Evolutionary conservation across 2,329 filamentous ascomycete species (phyloP), one percentile per base, ranked within the genome.

Genomic region (Monosporascus sp.): DNA sequence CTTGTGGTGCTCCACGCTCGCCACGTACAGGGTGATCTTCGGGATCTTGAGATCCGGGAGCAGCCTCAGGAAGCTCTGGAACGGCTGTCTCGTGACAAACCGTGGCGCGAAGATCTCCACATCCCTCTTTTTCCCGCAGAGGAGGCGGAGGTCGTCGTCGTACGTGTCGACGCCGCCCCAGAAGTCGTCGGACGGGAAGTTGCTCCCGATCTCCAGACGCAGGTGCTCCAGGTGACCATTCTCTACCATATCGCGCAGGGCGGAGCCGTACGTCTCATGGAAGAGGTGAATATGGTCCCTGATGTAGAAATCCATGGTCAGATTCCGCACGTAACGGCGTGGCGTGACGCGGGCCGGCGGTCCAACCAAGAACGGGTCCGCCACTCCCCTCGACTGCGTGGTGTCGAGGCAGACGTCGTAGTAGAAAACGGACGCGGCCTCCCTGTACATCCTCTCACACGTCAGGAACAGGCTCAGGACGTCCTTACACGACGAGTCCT

Each of bases 61-160:
- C 27, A 67, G 63, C n/a, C 48, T 57, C 2, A 66, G 56, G 44
- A 68, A 66, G 45, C 52, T 54, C 48, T 68, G 65, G n/a, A 68
- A 68, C 7, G 60, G 59, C 14, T 54, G 36, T 11, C 49, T 54
- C 8, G 59, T 60, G 18, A 67, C 56, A 35, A 64, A 63, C 2
- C 55, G 52, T 3, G 65, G 65, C 7, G 58, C 62, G 4, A 14
- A n/a, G 24, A 62, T 52, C 25, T 60, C 50, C 15, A 25, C 48
- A 2, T 50, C 45, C 8, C 54, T 56, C 7, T 54, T 51, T 25
- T 57, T 55, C 1, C 54, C 58, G 3, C 44, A 18, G 2, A 53
- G 17, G 14, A 62, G 11, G 8, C 51, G 54, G 17, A 14, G 54
- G 35, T 15, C 17, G 14, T 52, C 57, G 17, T 56, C 56, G 2